Evolutionary conservation across 1,139 yeast species (phyloP), one percentile per base, ranked within the genome.

Genomic region (Blastobotrys arbuscula): DNA sequence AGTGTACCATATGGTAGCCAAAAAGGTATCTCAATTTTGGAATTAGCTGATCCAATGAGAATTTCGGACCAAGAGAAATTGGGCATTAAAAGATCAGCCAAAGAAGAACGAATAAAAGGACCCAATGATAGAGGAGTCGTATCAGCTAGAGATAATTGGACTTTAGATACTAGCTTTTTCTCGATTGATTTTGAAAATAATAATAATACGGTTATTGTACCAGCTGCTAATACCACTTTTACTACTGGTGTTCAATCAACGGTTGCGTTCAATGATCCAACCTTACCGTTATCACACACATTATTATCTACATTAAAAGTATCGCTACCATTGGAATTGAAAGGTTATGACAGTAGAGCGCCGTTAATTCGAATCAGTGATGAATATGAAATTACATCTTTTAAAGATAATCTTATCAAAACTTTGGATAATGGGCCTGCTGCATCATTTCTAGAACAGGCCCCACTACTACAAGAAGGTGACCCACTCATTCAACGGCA

Each of bases 341-440:
- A 21, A 6, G 39, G 31, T n/a, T 31, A 31, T 35, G 26, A 39
- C 10, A 24, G 20, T 15, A 42, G 44, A 15, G 53, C 55, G 10
- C 62, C 69, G 1, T 55, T 63, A 41, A 42, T 48, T 21, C 58
- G 58, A 12, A 45, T 63, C 23, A 51, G 59, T 2, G 58, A 52
- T 20, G 47, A 55, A 24, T 63, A 76, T 41, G 51, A 55, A 2
- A 66, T 79, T 49, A 75, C 82, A 2, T 64, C 67, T 7, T 70
- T 73, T 49, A 65, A 69, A 1, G 81, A 81, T 30, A 80, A 80
- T 58, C 67, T 80, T 61, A 63, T 79, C 55, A 78, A 78, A 59
- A 59, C 69, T 7, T 69, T 80, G 51, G 72, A 79, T 53, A 64
- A 65, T 12, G 62, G 65, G 43, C 69, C 82, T 0, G 84, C 84